A percentile compares a stretch with the other conserved stretches of the same genome.
Conservation (phyloP, 768 basidiomycete genomes). For the Mycena rebaudengoi region DNA sequence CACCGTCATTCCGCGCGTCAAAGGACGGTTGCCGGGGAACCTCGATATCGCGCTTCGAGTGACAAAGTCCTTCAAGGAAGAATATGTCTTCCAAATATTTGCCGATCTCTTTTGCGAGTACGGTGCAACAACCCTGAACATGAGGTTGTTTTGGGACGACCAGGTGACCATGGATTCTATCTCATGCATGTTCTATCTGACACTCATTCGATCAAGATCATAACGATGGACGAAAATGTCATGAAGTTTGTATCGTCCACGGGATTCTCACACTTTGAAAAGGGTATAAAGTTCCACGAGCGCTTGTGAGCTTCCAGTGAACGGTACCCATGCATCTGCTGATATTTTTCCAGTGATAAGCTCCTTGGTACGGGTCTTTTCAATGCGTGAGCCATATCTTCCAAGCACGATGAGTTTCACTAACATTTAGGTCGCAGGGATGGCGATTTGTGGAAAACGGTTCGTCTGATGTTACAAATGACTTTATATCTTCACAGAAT, state of each 20-base stretch:
- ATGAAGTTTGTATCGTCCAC: constrained; percentile 52
- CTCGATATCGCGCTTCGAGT: constrained; percentile 52
- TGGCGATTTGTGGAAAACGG: constrained; percentile 15
- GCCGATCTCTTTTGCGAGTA: constrained; percentile 54
- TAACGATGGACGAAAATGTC: constrained; percentile 55
- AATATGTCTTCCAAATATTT: constrained; percentile 50
- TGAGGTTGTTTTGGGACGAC: constrained; percentile 57
- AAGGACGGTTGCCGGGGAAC: constrained; percentile 61
- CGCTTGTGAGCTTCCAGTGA: constrained; percentile 42
- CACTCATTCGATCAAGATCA: constrained; percentile 39
- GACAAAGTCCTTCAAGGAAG: constrained; percentile 39
- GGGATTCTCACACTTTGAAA: constrained; percentile 54
- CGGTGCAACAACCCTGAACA: constrained; percentile 54
- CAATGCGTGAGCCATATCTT: constrained; percentile 40
- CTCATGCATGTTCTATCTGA: not conserved
- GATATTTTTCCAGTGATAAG: constrained; percentile 20
- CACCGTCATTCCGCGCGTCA: constrained; percentile 46
- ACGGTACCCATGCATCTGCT: not conserved
- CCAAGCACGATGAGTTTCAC: not conserved
- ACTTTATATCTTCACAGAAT: not conserved
- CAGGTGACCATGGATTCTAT: constrained; percentile 40
- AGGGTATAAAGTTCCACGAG: constrained; percentile 50
- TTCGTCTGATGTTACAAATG: not conserved
- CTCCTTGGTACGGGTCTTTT: constrained; percentile 61
- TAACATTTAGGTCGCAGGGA: not conserved